Conservation (phyloP, 257 asterid genomes). For the Plantago major region DNA sequence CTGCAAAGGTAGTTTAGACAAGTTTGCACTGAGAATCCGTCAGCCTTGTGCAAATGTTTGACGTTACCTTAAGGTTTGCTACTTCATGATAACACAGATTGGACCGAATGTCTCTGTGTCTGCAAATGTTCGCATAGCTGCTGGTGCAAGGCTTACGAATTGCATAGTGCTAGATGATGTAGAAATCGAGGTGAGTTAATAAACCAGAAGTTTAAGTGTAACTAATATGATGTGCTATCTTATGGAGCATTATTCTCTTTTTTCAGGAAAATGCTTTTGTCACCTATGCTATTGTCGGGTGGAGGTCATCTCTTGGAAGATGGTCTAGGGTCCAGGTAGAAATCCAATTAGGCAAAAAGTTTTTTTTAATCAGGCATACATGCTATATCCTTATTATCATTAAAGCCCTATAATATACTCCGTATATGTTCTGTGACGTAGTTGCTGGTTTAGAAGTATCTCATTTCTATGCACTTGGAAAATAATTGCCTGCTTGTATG, state of each 20-base stretch:
- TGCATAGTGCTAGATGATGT: constrained; percentile 73
- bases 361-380: background rate
- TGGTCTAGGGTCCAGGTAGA: constrained; percentile 86
- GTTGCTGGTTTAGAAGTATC: no score
- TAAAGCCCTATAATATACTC: no score
- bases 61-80: constrained; percentile 3
- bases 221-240: background rate
- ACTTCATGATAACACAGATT: constrained; percentile 37
- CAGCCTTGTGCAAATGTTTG: background rate
- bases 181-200: constrained; percentile 54
- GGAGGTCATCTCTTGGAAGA: constrained; percentile 78
- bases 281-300: constrained; percentile 66
- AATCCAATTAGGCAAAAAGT: background rate
- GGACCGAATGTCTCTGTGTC: constrained; percentile 82
- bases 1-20: constrained; percentile 58
- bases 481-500: no score
- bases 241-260: constrained; percentile 7
- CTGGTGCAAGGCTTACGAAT: constrained; percentile 66
- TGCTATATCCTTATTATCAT: no score
- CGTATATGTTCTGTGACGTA: no score
- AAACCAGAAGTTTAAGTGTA: background rate
- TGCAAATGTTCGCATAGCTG: constrained; percentile 78
- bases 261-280: constrained; percentile 78
- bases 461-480: no score
- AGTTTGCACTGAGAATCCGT: background rate